Base-by-base conservation (phyloP, 306 rosid species). In the Trifolium fragiferum region DNA sequence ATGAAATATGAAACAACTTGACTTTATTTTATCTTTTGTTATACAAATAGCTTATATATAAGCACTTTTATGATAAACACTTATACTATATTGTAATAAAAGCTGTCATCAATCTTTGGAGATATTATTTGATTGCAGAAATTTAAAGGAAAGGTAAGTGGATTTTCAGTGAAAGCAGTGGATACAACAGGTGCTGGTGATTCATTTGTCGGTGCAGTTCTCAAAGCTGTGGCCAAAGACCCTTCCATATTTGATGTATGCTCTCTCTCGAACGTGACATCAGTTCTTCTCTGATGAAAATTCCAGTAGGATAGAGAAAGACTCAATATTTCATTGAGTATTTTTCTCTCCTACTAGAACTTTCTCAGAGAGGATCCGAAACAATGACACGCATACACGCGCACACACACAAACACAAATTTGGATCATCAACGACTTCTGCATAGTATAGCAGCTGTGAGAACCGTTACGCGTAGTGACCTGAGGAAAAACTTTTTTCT, bases 131-230 rank as follows among this genome's bases (percentile, higher is more conserved):
- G 70, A 63, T 0, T 69, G 63, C 80, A 86, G 93, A 81, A 73
- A 0, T 89, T 85, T 71, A 89, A 78, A 62, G 93, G 93, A 72
- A 89, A 57, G 76, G 85, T 86, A 62, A 0, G 66, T 7, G 93
- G 93, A 44, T 86, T 86, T 66, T 49, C 81, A 53, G 93, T 83
- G 75, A 81, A 74, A 0, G 10, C 86, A 47, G 60, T 89, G 44
- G 93, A 89, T 78, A 89, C 93, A 70, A 89, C 93, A 65, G 93
- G 93, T 75, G 93, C 93, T 37, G 93, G 93, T 46, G 93, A 84
- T 85, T 75, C 93, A 63, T 89, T 89, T 85, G 83, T 89, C 40
- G 91, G 91, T 33, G 77, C 93, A 58, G 35, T 89, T 55, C 76
- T 89, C 21, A 53, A 75, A 5, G 74, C 85, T 60, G 67, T 86